Conservation (phyloP, 495 filamentous ascomycete genomes). For the Trichoderma erinaceum region DNA sequence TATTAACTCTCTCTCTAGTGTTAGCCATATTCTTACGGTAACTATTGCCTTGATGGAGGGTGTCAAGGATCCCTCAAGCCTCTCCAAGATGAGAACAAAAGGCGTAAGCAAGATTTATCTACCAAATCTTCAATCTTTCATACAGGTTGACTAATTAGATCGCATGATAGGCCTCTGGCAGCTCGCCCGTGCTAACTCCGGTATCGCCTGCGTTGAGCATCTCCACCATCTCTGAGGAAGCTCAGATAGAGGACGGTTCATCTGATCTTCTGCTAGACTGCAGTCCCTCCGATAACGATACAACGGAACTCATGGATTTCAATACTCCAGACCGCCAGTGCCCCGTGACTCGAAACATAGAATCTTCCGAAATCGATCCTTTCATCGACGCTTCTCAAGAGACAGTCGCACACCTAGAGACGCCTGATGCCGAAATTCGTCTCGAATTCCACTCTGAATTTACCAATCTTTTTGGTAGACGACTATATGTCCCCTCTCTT, state of each 20-base stretch:
- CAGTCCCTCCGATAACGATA: background rate
- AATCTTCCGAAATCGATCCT: too few species aligned
- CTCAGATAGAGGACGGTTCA: background rate
- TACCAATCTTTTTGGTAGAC: background rate
- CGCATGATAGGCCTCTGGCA: background rate
- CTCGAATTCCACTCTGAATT: background rate
- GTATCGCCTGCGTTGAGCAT: background rate
- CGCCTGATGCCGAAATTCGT: background rate
- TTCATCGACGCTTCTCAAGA: too few species aligned
- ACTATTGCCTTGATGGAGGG: background rate
- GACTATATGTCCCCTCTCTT: background rate
- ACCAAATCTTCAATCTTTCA: background rate
- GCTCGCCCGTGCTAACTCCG: background rate
- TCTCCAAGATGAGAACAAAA: background rate
- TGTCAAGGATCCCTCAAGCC: background rate
- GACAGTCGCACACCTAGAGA: background rate
- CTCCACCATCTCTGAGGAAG: background rate
- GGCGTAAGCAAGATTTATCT: background rate
- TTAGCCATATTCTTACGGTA: background rate
- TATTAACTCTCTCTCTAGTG: background rate
- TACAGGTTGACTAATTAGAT: background rate
- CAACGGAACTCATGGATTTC: background rate
- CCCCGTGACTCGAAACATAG: background rate
- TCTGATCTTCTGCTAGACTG: background rate
- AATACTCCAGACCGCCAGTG: background rate